Percentiles rank a stretch among this genome's conserved stretches.
Evolutionary conservation across 2,329 filamentous ascomycete genomes (phyloP).

Genomic region (Trichoderma simmonsii): DNA sequence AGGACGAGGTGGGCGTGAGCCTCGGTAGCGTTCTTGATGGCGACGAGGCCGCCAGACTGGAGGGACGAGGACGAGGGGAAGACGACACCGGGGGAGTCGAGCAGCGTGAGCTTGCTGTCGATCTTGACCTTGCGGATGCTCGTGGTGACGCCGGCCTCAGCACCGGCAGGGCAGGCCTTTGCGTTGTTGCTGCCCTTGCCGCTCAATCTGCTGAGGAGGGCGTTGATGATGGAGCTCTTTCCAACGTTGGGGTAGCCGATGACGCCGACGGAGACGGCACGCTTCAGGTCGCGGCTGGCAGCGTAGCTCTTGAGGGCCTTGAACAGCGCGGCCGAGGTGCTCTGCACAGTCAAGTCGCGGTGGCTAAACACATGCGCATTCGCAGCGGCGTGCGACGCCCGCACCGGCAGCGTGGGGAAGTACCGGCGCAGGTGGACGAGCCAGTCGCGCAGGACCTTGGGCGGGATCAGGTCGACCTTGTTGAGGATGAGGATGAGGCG

Average conservation of each 20-base stretch:
- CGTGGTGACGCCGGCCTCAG: conserved; percentile 89
- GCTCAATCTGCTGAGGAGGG: conserved; percentile 73
- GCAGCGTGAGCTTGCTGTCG: conserved; percentile 87
- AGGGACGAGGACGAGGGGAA: conserved; percentile 66
- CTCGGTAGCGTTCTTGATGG: conserved; percentile 60
- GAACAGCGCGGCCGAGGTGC: conserved; percentile 80
- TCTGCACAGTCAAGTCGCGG: conserved; percentile 81
- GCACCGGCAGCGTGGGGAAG: conserved; percentile 87
- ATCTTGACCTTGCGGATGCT: conserved; percentile 87
- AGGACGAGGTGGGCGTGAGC: conserved; percentile 83
- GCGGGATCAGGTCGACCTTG: conserved; percentile 90
- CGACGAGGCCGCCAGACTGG: conserved; percentile 41
- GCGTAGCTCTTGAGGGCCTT: conserved; percentile 87
- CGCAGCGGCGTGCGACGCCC: conserved; percentile 75
- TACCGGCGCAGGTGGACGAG: conserved; percentile 78
- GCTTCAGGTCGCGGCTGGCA: conserved; percentile 78
- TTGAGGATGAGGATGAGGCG: conserved; percentile 87
- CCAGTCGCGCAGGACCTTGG: conserved; percentile 79
- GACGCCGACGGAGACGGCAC: conserved; percentile 84
- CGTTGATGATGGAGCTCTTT: conserved; percentile 96
- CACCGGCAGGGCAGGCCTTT: conserved; percentile 77
- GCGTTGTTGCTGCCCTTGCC: conserved; percentile 57
- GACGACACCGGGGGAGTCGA: conserved; percentile 92
- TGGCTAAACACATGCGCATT: conserved; percentile 93
- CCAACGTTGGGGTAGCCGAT: conserved; percentile 96